A percentile compares a stretch with the other conserved stretches of the same genome.
These are phyloP conservation scores for Paramecium caudatum DNA, from an alignment of 73 alveolate species.

Conservation along the genomic window DNA sequence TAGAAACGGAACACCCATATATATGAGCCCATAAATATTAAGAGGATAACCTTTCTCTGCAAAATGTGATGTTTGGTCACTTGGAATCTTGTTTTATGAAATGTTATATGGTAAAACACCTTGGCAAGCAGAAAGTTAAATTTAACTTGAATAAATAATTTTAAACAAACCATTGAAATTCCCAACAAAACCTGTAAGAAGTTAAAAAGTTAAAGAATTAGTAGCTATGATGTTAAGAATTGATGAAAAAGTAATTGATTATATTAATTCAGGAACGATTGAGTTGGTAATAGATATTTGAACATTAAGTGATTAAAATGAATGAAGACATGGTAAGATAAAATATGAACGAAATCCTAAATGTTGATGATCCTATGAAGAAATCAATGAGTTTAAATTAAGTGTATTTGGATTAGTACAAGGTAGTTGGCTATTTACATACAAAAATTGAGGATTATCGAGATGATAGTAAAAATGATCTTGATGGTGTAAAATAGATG, in stretches of 20 bases:
- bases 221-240: slow-evolving; percentile 68
- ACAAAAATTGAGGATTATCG: slow-evolving; percentile 46
- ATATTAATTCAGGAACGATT: slow-evolving; percentile 52
- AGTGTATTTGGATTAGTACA: slow-evolving; percentile 67
- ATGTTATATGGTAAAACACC: slow-evolving; percentile 68
- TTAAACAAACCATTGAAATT: slow-evolving; percentile 70
- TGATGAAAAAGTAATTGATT: slow-evolving; percentile 56
- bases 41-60: slow-evolving; percentile 70
- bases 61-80: slow-evolving; percentile 75
- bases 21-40: slow-evolving; percentile 70
- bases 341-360: slow-evolving; percentile 51
- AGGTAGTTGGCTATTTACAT: slow-evolving; percentile 71
- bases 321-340: slow-evolving; percentile 63
- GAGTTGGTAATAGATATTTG: slow-evolving; percentile 74
- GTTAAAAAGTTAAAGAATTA: slow-evolving; percentile 75
- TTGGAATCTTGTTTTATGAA: slow-evolving; percentile 61
- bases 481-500: slow-evolving; percentile 43
- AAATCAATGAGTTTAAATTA: slow-evolving; percentile 65
- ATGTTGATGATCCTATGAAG: slow-evolving; percentile 61
- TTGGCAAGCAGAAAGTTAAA: slow-evolving; percentile 54
- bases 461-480: slow-evolving; percentile 55
- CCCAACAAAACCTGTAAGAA: slow-evolving; percentile 76
- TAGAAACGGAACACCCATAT: slow-evolving; percentile 66
- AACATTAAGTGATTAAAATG: slow-evolving; percentile 68
- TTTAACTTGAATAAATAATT: slow-evolving; percentile 43